Evolutionary conservation across 2,329 filamentous ascomycete genomes (phyloP).

Genomic region (Rutstroemia sp.): DNA sequence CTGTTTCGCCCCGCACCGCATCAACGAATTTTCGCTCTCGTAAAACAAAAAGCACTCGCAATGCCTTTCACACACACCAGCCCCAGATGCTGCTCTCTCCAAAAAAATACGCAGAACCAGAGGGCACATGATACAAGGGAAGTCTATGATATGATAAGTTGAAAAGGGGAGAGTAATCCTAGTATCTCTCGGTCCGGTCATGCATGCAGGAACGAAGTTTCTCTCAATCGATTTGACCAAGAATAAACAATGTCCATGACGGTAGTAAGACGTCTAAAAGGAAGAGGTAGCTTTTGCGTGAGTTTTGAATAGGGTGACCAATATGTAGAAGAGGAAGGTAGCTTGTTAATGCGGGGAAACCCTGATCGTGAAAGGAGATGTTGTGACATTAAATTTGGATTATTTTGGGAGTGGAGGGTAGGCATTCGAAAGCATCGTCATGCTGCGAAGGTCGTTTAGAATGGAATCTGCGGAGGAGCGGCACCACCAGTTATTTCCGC

Average conservation of each 20-base stretch:
- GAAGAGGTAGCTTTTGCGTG: conserved; percentile 13
- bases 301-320: conserved; percentile 13
- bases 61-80: conserved; percentile 1
- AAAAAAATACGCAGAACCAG: neutral
- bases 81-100: conserved; percentile 2
- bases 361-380: conserved; percentile 9
- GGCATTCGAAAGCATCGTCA: conserved; percentile 4
- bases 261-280: conserved; percentile 26
- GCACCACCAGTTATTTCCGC: conserved; percentile 54
- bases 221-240: conserved; percentile 6
- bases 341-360: neutral
- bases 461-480: conserved; percentile 46
- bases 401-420: conserved; percentile 15
- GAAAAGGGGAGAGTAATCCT: neutral
- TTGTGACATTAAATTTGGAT: conserved; percentile 25
- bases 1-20: neutral
- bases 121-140: conserved; percentile 7
- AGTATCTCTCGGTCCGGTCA: neutral
- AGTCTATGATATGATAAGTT: conserved; percentile 10
- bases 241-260: conserved; percentile 2
- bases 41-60: conserved; percentile 5
- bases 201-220: conserved; percentile 2
- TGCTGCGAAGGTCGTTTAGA: conserved; percentile 40
- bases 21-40: neutral
- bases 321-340: neutral